A percentile compares a stretch with the other conserved stretches of the same genome.
phyloP scores from a whole-genome alignment of 306 rosid species.

The Ormosia emarginata region DNA sequence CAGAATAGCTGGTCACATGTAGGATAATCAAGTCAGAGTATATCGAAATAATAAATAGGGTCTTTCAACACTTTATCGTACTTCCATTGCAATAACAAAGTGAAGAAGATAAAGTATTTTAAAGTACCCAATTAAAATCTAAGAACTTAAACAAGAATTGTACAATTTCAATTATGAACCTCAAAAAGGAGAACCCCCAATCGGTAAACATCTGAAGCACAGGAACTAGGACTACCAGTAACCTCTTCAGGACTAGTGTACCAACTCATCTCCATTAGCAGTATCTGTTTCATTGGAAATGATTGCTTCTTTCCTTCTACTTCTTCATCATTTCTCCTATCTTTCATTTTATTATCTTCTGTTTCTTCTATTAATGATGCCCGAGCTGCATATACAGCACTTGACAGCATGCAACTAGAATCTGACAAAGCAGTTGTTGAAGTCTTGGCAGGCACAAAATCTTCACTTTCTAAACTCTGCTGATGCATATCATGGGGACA shows the following conservation, averaged over 20 bases:
- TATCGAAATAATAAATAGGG: slow-evolving; percentile 6
- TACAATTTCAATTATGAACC: slow-evolving; percentile 38
- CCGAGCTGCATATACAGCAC: slow-evolving; percentile 64
- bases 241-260: slow-evolving; percentile 89
- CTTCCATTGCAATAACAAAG: background rate
- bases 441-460: slow-evolving; percentile 39
- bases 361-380: slow-evolving; percentile 63
- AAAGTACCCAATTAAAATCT: slow-evolving; percentile 17
- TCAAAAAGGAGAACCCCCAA: slow-evolving; percentile 96
- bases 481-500: slow-evolving; percentile 41
- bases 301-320: slow-evolving; percentile 69
- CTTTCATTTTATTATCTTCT: slow-evolving; percentile 60
- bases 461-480: slow-evolving; percentile 58
- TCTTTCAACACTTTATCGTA: slow-evolving; percentile 2
- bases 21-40: slow-evolving; percentile 36
- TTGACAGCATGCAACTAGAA: slow-evolving; percentile 79
- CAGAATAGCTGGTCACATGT: slow-evolving; percentile 79
- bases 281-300: slow-evolving; percentile 92
- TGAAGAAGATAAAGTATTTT: slow-evolving; percentile 22
- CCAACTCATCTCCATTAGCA: slow-evolving; percentile 84
- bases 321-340: slow-evolving; percentile 54
- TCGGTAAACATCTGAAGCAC: slow-evolving; percentile 85
- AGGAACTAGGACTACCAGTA: slow-evolving; percentile 52
- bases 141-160: slow-evolving; percentile 1
- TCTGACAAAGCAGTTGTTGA: slow-evolving; percentile 61